Evolutionary conservation across 805 yeast genomes (phyloP), one percentile per base, ranked within the genome.

Genomic region (Soucietia sequanensis): DNA sequence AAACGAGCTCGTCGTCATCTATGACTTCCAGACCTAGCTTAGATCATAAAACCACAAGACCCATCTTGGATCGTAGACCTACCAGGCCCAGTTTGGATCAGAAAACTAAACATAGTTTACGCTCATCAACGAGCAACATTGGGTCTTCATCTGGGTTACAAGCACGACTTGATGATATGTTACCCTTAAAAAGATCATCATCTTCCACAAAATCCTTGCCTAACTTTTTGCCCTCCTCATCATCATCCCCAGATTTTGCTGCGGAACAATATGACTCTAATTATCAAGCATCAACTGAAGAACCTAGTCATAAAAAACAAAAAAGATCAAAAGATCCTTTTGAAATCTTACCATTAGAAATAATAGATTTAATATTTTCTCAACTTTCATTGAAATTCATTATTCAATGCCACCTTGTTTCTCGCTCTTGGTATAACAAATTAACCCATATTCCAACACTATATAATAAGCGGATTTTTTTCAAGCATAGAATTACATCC

Each of bases 341-440:
- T 26, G 21, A 17, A 1, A 34, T 38, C n/a, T 41, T 67, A 2
- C 63, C 68, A 0, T 21, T 35, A 2, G 72, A 68, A 23, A 30
- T 65, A 3, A 43, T 66, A 4, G 56, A 50, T 19, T 8, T 34
- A 2, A 49, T 68, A 1, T 65, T 65, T 38, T 4, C 27, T 10
- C 24, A 39, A 3, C 35, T 64, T 5, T 41, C 58, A 1, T 34
- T 58, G 5, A 48, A 42, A 13, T 33, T 38, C 5, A 20, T 62
- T 4, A 47, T 63, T 7, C 26, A 37, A 6, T 60, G 65, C 29
- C 71, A 54, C 37, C 37, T 53, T 19, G 72, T 68, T 23, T 51
- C 58, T 30, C 56, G 45, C 36, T 24, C 21, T 11, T 68, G 73
- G 73, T 58, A 65, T 37, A 12, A 32, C 6, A 31, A 48, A 1